Percentiles rank a stretch among this genome's conserved stretches.
Conservation (phyloP, 1,139 yeast species). For the Geotrichum aggregatum region DNA sequence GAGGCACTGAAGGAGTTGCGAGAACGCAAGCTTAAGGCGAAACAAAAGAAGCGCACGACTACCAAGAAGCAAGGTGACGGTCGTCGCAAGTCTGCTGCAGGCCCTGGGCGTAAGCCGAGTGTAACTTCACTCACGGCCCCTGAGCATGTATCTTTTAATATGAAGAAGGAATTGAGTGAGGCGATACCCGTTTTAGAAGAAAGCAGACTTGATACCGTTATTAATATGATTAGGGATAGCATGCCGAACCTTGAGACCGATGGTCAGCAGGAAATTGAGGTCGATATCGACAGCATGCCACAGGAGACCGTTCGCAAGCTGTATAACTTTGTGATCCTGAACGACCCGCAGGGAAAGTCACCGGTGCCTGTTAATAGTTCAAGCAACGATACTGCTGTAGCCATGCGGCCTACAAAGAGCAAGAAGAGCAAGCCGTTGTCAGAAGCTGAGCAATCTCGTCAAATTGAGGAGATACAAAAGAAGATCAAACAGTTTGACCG, state of each 20-base stretch:
- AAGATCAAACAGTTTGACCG: slow-evolving; percentile 75
- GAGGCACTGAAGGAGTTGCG: slow-evolving; percentile 54
- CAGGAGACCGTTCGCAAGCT: slow-evolving; percentile 76
- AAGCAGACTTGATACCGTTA: slow-evolving; percentile 74
- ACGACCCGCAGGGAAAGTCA: not conserved
- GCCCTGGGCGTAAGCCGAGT: slow-evolving; percentile 23
- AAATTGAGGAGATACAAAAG: slow-evolving; percentile 78
- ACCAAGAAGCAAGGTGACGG: slow-evolving; percentile 2
- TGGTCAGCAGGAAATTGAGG: slow-evolving; percentile 83
- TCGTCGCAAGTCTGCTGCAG: slow-evolving; percentile 26
- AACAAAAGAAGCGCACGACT: slow-evolving; percentile 26
- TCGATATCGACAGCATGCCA: slow-evolving; percentile 91
- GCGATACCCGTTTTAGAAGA: slow-evolving; percentile 70
- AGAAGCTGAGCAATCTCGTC: slow-evolving; percentile 69
- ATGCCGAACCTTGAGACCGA: slow-evolving; percentile 67
- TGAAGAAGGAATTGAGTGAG: slow-evolving; percentile 93
- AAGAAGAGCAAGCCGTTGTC: slow-evolving; percentile 54
- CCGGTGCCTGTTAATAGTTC: not conserved
- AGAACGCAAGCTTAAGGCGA: slow-evolving; percentile 33
- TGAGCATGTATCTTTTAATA: slow-evolving; percentile 63
- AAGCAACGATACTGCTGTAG: not conserved
- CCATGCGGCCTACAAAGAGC: slow-evolving; percentile 1
- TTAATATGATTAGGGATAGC: slow-evolving; percentile 80
- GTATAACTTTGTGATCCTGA: slow-evolving; percentile 54
- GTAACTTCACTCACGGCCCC: slow-evolving; percentile 21